Evolutionary conservation across 305 asterid species (phyloP), one percentile per base, ranked within the genome.

Genomic region (Fraxinus latifolia): DNA sequence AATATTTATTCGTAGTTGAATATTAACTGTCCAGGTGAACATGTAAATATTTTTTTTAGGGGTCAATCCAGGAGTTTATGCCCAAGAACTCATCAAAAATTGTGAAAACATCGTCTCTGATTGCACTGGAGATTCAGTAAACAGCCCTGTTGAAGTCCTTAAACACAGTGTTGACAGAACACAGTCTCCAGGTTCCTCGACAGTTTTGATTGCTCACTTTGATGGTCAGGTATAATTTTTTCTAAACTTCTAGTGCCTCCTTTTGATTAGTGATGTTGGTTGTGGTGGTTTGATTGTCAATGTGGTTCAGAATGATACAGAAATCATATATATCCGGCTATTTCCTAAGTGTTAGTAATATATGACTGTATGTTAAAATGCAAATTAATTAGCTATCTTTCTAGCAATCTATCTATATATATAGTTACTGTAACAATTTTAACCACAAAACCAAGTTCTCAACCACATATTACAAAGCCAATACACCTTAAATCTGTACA

Each of bases 141-240:
- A 84, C 74, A 81, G 78, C 74, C 97, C 97, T 58, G 37, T 78
- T 80, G 86, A 91, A 77, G 85, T 96, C 86, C 94, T 96, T 65
- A 85, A 79, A 58, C 86, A 79, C 85, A 79, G 93, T 27, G 87
- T 91, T 79, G 86, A 89, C 44, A 87, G 89, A 79, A 85, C 93
- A 55, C 87, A 82, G 78, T 84, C 90, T 74, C 90, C 91, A 32
- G 98, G 98, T 37, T 89, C 90, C 50, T 93, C 99, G 47, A 89
- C 98, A 27, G 85, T 85, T 85, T 85, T 92, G 90, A 83, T 94
- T 85, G 92, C 94, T 85, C 87, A 79, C 53, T 87, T 92, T 77
- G 97, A 91, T 88, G 94, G 93, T 21, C 93, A 90, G 98, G 98
- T 95, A 95, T 62, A 8, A 50, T 8, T 34, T 65, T 37, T 72